Conservation (phyloP, 2,329 filamentous ascomycete species). For the Huntiella abstrusa region DNA sequence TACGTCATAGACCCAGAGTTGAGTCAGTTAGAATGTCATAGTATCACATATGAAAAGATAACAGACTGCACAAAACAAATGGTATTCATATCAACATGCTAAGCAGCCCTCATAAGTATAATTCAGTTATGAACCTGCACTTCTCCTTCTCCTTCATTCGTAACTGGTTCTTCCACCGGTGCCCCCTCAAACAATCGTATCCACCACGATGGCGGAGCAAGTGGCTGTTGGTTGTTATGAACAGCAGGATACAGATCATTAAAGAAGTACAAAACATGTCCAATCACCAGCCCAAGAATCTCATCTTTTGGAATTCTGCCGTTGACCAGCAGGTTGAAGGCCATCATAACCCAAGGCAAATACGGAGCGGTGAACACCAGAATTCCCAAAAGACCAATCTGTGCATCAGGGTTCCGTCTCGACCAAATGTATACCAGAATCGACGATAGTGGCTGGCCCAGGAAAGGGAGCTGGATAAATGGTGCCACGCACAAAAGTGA, state of each 20-base stretch:
- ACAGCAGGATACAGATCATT: constrained; percentile 88
- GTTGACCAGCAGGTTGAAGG: constrained; percentile 79
- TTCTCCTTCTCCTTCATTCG: background rate
- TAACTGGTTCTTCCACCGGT: constrained; percentile 19
- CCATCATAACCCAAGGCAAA: constrained; percentile 88
- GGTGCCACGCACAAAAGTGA: constrained; percentile 69
- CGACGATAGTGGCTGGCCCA: constrained; percentile 82
- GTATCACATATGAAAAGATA: too few relatives aligned
- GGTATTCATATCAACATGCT: too few relatives aligned
- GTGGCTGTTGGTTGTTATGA: constrained; percentile 63
- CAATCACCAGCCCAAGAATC: constrained; percentile 84
- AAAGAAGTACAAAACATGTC: constrained; percentile 97
- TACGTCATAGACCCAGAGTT: too few relatives aligned
- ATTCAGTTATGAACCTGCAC: constrained; percentile 16
- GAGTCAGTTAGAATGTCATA: too few relatives aligned
- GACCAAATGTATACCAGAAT: constrained; percentile 98
- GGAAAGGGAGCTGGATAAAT: constrained; percentile 75
- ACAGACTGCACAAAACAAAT: too few relatives aligned
- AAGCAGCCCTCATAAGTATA: too few relatives aligned
- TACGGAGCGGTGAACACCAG: constrained; percentile 88
- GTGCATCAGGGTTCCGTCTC: constrained; percentile 76
- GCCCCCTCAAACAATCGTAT: constrained; percentile 56
- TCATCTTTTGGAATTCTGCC: constrained; percentile 85
- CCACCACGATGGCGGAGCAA: constrained; percentile 87
- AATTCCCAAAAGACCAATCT: constrained; percentile 73